Evolutionary conservation across 2,329 filamentous ascomycete species (phyloP), one percentile per base, ranked within the genome.

Genomic region (Diplodia scrobiculata): DNA sequence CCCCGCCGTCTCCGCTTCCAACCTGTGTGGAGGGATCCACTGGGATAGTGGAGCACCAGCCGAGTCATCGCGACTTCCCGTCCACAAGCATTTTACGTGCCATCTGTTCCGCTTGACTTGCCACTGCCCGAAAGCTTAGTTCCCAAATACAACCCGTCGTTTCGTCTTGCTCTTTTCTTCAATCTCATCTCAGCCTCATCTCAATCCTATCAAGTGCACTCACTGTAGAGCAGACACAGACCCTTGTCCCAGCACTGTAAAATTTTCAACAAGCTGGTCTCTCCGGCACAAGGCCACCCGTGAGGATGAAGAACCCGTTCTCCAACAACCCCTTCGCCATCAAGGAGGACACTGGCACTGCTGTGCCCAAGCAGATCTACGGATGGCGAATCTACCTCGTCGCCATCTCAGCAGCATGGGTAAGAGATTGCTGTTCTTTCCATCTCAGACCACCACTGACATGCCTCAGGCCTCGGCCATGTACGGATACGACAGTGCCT

Each of bases 341-440:
- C 29, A 63, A 52, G 47, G 47, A 63, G 21, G 59, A 51, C 6
- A 14, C 29, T 3, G 59, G 48, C 17, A 13, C 47, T 21, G 5
- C 45, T 2, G 59, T 38, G 19, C 59, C 59, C n/a, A 52, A 17
- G 5, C 84, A 89, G 73, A 86, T 90, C 67, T 90, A 90, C 77
- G 87, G 87, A 72, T 90, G 87, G 87, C 83, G 87, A 66, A 86
- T 89, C 32, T 86, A 88, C 69, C 82, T 82, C 65, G 80, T 89
- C 69, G 87, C 86, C 55, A 88, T 76, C 90, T 89, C 68, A 88
- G 89, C 68, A 88, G 88, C 58, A 86, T 86, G 81, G 88, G 59
- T 63, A 21, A 38, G 59, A 21, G 5, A 17, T n/a, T 34, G 32
- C 27, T 29, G 11, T 9, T 25, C 19, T n/a, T 3, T 1, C 0